phyloP scores from a whole-genome alignment of 2,329 filamentous ascomycete genomes.

The Arachnomyces sp. region DNA sequence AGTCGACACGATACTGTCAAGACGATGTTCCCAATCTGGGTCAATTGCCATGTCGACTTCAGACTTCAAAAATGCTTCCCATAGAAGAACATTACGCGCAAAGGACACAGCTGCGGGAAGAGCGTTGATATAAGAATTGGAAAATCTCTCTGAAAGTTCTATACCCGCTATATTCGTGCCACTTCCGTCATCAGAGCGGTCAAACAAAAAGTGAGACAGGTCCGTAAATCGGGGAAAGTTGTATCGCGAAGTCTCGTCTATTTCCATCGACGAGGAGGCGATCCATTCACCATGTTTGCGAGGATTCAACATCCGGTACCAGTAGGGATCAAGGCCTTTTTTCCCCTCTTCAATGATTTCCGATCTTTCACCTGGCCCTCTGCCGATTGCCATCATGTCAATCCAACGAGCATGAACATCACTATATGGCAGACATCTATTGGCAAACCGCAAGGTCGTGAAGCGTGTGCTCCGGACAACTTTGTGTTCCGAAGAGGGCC shows the following conservation, averaged over 20 bases:
- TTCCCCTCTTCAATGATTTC: slow-evolving; percentile 86
- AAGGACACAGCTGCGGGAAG: slow-evolving; percentile 66
- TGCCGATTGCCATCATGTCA: slow-evolving; percentile 71
- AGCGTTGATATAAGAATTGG: slow-evolving; percentile 37
- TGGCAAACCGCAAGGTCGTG: slow-evolving; percentile 80
- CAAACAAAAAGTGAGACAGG: slow-evolving; percentile 26
- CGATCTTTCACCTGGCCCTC: slow-evolving; percentile 57
- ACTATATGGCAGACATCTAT: slow-evolving; percentile 72
- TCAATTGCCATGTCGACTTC: slow-evolving; percentile 50
- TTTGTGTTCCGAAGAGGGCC: slow-evolving; percentile 30
- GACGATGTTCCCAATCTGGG: slow-evolving; percentile 74
- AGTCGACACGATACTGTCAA: slow-evolving; percentile 65
- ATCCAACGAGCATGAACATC: slow-evolving; percentile 81
- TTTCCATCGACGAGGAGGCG: slow-evolving; percentile 42
- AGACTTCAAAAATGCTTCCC: slow-evolving; percentile 44
- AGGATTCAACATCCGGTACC: slow-evolving; percentile 57
- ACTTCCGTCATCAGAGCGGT: slow-evolving; percentile 14
- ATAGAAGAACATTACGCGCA: slow-evolving; percentile 54
- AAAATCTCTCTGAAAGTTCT: slow-evolving; percentile 22
- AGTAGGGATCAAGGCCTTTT: slow-evolving; percentile 76
- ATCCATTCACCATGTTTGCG: slow-evolving; percentile 36
- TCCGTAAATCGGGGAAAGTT: slow-evolving; percentile 32
- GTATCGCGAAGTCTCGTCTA: slow-evolving; percentile 40
- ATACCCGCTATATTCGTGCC: slow-evolving; percentile 28
- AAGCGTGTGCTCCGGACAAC: slow-evolving; percentile 69